These are phyloP conservation scores for Wickerhamomyces pijperi DNA, from an alignment of 805 yeast species.

Conservation along the genomic window DNA sequence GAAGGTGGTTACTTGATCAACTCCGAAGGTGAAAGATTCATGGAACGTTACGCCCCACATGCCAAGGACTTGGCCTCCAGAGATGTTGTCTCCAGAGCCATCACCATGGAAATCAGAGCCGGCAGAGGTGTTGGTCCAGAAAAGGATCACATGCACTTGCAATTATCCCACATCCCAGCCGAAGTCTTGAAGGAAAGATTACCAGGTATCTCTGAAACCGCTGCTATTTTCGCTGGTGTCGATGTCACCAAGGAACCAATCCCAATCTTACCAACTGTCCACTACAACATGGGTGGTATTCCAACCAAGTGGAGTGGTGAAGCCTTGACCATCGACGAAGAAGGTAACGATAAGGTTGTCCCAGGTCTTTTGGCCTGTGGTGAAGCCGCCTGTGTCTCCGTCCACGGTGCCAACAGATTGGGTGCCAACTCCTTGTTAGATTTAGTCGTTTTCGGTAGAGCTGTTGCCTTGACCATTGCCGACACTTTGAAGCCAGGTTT, in stretches of 20 bases:
- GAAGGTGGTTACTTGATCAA: slow-evolving; percentile 97
- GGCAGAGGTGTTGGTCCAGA: slow-evolving; percentile 98
- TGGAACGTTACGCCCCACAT: slow-evolving; percentile 98
- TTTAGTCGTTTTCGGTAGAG: slow-evolving; percentile 96
- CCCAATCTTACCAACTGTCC: slow-evolving; percentile 96
- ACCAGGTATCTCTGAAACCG: slow-evolving; percentile 99
- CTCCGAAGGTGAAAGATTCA: slow-evolving; percentile 97
- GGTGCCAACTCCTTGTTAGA: slow-evolving; percentile 97
- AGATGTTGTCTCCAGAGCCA: slow-evolving; percentile 97
- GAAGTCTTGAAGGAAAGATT: slow-evolving; percentile 86
- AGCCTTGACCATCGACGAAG: slow-evolving; percentile 69
- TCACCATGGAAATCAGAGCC: slow-evolving; percentile 95
- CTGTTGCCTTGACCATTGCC: slow-evolving; percentile 85
- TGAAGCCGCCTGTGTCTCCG: slow-evolving; percentile 98
- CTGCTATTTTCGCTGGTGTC: slow-evolving; percentile 96
- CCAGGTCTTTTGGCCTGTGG: slow-evolving; percentile 96
- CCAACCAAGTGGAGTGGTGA: slow-evolving; percentile 98
- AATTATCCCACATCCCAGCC: slow-evolving; percentile 89
- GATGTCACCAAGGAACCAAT: slow-evolving; percentile 99
- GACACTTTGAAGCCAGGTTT: slow-evolving; percentile 80
- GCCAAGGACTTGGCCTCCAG: slow-evolving; percentile 98
- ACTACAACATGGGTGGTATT: slow-evolving; percentile 99
- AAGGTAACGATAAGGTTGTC: slow-evolving; percentile 82
- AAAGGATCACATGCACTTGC: slow-evolving; percentile 92
- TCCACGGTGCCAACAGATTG: slow-evolving; percentile 97